Percentiles rank a stretch among this genome's conserved stretches.
phyloP scores from a whole-genome alignment of 371 early-diverging fungal species.

The Globomyces sp. region DNA sequence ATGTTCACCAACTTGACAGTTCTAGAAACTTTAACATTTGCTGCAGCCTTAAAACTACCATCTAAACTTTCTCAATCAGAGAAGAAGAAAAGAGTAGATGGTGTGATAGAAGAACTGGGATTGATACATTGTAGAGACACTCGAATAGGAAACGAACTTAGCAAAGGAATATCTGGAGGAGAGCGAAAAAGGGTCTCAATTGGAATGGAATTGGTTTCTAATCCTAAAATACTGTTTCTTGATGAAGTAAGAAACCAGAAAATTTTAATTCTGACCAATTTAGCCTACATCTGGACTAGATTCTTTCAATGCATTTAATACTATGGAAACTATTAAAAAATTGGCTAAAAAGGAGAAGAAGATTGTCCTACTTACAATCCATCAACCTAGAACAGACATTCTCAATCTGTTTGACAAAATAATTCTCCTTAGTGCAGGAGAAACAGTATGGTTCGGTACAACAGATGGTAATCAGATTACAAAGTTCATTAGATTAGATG shows the following conservation, averaged over 20 bases:
- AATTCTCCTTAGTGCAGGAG: slow-evolving; percentile 57
- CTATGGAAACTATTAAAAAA: slow-evolving; percentile 51
- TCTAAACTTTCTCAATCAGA: slow-evolving; percentile 46
- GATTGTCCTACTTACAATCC: slow-evolving; percentile 79
- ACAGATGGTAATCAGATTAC: slow-evolving; percentile 23
- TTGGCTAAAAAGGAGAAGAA: slow-evolving; percentile 56
- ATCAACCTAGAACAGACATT: slow-evolving; percentile 77
- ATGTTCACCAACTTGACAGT: slow-evolving; percentile 74
- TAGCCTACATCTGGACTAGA: slow-evolving; percentile 84
- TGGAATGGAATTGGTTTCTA: slow-evolving; percentile 80
- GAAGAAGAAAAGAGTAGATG: slow-evolving; percentile 61
- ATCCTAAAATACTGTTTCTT: slow-evolving; percentile 74
- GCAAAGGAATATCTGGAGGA: slow-evolving; percentile 84
- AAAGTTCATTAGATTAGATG: slow-evolving; percentile 19
- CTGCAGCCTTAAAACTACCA: slow-evolving; percentile 79
- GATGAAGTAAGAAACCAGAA: slow-evolving; percentile 71
- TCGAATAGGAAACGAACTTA: slow-evolving; percentile 55
- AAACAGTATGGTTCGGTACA: slow-evolving; percentile 46
- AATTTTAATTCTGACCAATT: slow-evolving; percentile 17
- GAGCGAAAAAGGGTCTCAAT: slow-evolving; percentile 90
- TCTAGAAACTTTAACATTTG: slow-evolving; percentile 79
- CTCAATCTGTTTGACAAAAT: slow-evolving; percentile 62
- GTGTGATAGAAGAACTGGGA: slow-evolving; percentile 68
- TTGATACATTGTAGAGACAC: slow-evolving; percentile 62
- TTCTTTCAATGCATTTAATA: slow-evolving; percentile 64